phyloP scores from a whole-genome alignment of 2,329 filamentous ascomycete genomes.

The Fulvia fulva region DNA sequence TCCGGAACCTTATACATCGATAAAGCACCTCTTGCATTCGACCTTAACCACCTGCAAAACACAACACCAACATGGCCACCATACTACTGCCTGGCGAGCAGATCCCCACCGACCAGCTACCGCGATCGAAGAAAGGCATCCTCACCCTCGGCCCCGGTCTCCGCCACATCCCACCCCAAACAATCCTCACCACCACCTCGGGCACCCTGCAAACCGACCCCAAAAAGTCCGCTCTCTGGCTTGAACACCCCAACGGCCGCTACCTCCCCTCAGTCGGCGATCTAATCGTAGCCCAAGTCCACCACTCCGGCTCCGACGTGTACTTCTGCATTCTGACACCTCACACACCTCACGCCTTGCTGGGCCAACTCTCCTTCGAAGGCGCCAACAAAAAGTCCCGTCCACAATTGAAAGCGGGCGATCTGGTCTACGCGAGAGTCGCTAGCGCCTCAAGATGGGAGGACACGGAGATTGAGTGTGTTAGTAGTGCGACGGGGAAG shows the following conservation, averaged over 20 bases:
- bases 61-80: slow-evolving; percentile 26
- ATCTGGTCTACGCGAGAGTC: slow-evolving; percentile 86
- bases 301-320: slow-evolving; percentile 68
- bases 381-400: slow-evolving; percentile 87
- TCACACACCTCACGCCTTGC: slow-evolving; percentile 59
- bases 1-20: background rate
- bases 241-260: slow-evolving; percentile 66
- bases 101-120: slow-evolving; percentile 63
- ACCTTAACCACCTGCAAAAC: background rate
- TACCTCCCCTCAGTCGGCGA: slow-evolving; percentile 79
- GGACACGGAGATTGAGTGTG: slow-evolving; percentile 86
- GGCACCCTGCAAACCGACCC: slow-evolving; percentile 64
- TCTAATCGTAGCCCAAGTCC: slow-evolving; percentile 81
- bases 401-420: slow-evolving; percentile 68
- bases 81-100: slow-evolving; percentile 79
- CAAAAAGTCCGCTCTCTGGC: slow-evolving; percentile 72
- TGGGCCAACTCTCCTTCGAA: slow-evolving; percentile 90
- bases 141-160: slow-evolving; percentile 81
- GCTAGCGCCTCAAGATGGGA: slow-evolving; percentile 73
- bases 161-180: slow-evolving; percentile 72
- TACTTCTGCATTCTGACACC: slow-evolving; percentile 75
- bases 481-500: slow-evolving; percentile 81
- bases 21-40: background rate
- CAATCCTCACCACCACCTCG: slow-evolving; percentile 64
- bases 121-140: slow-evolving; percentile 60